Evolutionary conservation across 768 basidiomycete species (phyloP).

Genomic region (Artomyces pyxidatus): DNA sequence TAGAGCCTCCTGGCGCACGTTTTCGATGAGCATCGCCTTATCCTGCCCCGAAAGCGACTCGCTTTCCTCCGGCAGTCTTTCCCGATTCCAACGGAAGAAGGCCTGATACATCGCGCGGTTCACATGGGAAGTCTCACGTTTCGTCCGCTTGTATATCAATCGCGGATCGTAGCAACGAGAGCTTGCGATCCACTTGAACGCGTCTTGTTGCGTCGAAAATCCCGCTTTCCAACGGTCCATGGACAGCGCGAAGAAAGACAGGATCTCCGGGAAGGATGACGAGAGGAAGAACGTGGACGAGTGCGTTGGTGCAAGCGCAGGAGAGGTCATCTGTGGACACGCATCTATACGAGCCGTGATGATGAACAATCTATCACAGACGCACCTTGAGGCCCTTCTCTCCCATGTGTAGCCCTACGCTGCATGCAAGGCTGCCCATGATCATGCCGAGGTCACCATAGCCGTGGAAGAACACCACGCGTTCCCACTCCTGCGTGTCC

Average conservation of each 20-base stretch:
- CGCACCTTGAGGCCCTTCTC: conserved; percentile 52
- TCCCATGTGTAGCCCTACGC: conserved; percentile 42
- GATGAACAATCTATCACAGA: not conserved
- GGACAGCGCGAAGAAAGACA: conserved; percentile 50
- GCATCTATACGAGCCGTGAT: not conserved
- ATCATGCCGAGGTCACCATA: conserved; percentile 75
- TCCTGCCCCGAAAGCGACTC: not conserved
- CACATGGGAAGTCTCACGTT: conserved; percentile 31
- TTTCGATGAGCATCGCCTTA: not conserved
- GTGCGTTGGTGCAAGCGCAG: conserved; percentile 24
- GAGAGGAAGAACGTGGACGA: conserved; percentile 42
- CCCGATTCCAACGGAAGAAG: conserved; percentile 35
- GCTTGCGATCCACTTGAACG: conserved; percentile 51
- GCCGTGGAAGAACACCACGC: conserved; percentile 46
- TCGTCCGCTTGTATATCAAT: conserved; percentile 21
- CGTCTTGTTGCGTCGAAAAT: conserved; percentile 43
- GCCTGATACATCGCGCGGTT: conserved; percentile 51
- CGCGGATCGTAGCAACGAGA: conserved; percentile 45
- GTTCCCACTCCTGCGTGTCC: conserved; percentile 40
- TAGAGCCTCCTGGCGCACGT: conserved; percentile 37
- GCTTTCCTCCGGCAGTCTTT: not conserved
- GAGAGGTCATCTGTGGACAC: conserved; percentile 34
- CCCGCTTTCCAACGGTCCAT: conserved; percentile 43
- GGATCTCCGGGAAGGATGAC: conserved; percentile 38
- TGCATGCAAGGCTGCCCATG: conserved; percentile 45